phyloP scores from a whole-genome alignment of 140 eudicot species.

The Ambrosia hybrid region DNA sequence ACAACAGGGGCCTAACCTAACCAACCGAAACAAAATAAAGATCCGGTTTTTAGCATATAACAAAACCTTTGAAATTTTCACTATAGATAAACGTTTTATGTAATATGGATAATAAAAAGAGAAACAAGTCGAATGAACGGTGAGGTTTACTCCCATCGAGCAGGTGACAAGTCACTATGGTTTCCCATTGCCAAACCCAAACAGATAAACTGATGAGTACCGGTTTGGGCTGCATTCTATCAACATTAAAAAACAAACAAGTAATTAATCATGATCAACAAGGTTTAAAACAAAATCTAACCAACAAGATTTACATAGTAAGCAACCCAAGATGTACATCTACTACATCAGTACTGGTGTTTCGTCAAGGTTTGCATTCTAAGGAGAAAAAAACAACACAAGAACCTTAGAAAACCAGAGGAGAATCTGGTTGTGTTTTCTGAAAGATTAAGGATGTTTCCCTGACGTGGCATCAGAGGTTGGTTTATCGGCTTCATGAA shows the following conservation, averaged over 20 bases:
- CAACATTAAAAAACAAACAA: neutral
- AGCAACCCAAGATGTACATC: slow-evolving; percentile 27
- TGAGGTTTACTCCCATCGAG: neutral
- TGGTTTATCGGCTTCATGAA: slow-evolving; percentile 35
- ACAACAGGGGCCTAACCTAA: too few species aligned
- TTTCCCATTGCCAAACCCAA: neutral
- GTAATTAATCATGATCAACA: neutral
- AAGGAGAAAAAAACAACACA: slow-evolving; percentile 18
- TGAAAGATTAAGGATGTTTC: slow-evolving; percentile 42
- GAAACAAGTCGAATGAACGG: neutral
- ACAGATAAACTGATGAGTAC: neutral
- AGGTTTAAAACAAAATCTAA: neutral
- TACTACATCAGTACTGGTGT: neutral
- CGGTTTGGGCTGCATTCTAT: neutral
- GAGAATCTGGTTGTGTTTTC: neutral
- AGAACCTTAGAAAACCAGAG: neutral
- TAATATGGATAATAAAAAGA: too few species aligned
- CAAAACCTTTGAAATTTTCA: too few species aligned
- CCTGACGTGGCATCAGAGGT: slow-evolving; percentile 35
- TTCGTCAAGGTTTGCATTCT: slow-evolving; percentile 25
- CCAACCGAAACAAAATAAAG: too few species aligned
- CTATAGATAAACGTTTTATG: too few species aligned
- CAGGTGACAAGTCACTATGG: neutral
- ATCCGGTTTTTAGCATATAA: too few species aligned
- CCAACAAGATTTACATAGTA: slow-evolving; percentile 20